A percentile compares a stretch with the other conserved stretches of the same genome.
Evolutionary conservation across 257 asterid genomes (phyloP).

Genomic region (Solanum appendiculatum): DNA sequence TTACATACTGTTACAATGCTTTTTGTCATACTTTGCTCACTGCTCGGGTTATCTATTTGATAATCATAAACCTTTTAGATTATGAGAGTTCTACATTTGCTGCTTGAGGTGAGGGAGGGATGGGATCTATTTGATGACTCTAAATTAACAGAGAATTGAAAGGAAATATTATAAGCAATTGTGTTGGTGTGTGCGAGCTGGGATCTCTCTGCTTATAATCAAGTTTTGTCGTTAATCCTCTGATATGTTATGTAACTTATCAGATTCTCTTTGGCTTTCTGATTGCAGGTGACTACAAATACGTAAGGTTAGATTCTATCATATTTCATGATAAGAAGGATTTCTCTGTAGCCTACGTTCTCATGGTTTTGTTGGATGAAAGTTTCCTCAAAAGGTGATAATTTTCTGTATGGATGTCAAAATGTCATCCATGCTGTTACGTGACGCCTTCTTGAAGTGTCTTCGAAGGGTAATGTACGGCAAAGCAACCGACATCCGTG

Average conservation of each 20-base stretch:
- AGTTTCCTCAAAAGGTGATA: background rate
- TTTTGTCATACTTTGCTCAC: background rate
- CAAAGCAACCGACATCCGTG: background rate
- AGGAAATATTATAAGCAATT: background rate
- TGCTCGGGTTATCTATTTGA: background rate
- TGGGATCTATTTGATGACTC: background rate
- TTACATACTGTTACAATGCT: background rate
- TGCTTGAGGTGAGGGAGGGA: background rate
- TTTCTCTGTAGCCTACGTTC: background rate
- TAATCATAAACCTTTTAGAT: background rate
- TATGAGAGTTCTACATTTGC: background rate
- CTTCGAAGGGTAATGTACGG: background rate
- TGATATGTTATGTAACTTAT: conserved; percentile 10
- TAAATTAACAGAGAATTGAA: background rate
- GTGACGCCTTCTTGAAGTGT: background rate
- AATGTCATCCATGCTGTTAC: background rate
- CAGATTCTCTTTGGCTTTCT: conserved; percentile 11
- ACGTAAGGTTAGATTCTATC: conserved; percentile 51
- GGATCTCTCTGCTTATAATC: background rate
- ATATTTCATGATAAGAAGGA: background rate
- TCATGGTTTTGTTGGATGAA: background rate
- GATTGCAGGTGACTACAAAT: conserved; percentile 86
- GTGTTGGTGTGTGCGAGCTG: background rate
- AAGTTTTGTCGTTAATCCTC: background rate
- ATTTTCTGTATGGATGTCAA: background rate